A percentile compares a stretch with the other conserved stretches of the same genome.
Conservation (phyloP, 2,329 filamentous ascomycete genomes). For the Calonectria pseudoreteaudii region DNA sequence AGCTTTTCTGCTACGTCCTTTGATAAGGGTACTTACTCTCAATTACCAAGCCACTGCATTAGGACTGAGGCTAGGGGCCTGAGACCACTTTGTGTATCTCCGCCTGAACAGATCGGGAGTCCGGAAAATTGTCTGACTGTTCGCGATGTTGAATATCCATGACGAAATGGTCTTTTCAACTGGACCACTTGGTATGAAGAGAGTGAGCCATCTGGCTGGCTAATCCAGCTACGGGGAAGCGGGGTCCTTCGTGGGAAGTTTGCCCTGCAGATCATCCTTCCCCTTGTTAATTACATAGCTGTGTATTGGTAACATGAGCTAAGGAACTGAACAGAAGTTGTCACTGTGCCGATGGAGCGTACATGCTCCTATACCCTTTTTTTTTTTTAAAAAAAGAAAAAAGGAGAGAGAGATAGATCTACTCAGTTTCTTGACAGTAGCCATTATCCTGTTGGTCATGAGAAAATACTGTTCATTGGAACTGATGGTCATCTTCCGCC, state of each 20-base stretch:
- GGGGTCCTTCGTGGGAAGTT: slow-evolving; percentile 1
- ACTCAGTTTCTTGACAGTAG: not conserved
- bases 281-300: not conserved
- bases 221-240: not conserved
- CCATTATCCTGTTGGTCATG: not conserved
- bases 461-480: not conserved
- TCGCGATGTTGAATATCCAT: not conserved
- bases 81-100: not conserved
- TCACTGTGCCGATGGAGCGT: not conserved
- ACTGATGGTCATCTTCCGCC: not conserved
- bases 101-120: not conserved
- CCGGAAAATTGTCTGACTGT: not conserved
- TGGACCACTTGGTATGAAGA: not conserved
- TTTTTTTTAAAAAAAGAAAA: too few species aligned
- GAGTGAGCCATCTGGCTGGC: not conserved
- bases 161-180: slow-evolving; percentile 3
- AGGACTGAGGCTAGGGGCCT: not conserved
- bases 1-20: not conserved
- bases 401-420: too few species aligned
- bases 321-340: not conserved
- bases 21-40: not conserved
- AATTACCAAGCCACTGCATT: not conserved
- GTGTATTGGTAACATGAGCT: not conserved
- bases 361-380: not conserved
- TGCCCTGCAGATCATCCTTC: not conserved